Evolutionary conservation across 805 yeast species (phyloP).

Genomic region (Metschnikowia lochheadii): DNA sequence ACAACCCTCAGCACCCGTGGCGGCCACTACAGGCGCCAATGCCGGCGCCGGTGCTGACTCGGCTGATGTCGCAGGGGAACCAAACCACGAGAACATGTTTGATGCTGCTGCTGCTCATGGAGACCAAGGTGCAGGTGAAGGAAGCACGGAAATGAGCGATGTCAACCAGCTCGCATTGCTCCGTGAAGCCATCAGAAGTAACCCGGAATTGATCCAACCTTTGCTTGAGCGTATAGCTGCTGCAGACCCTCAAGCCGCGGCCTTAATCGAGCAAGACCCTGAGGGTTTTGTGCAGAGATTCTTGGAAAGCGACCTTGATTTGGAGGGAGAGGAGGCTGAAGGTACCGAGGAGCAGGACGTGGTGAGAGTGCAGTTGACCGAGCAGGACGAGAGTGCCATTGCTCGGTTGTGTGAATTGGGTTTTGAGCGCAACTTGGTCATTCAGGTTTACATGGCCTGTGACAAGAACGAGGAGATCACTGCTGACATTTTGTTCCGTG

Average conservation of each 20-base stretch:
- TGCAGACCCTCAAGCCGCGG: slow-evolving; percentile 81
- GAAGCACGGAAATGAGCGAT: slow-evolving; percentile 34
- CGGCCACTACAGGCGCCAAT: slow-evolving; percentile 18
- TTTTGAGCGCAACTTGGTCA: slow-evolving; percentile 79
- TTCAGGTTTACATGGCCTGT: slow-evolving; percentile 95
- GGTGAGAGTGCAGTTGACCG: slow-evolving; percentile 59
- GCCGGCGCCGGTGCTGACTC: slow-evolving; percentile 13
- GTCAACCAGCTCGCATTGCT: slow-evolving; percentile 51
- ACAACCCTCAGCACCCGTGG: slow-evolving; percentile 24
- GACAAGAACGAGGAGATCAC: slow-evolving; percentile 97
- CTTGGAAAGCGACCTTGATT: slow-evolving; percentile 51
- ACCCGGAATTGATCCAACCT: slow-evolving; percentile 86
- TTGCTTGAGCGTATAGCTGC: slow-evolving; percentile 77
- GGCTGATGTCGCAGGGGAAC: neutral
- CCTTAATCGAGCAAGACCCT: slow-evolving; percentile 77
- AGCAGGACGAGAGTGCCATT: slow-evolving; percentile 87
- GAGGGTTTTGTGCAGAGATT: slow-evolving; percentile 78
- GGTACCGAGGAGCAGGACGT: slow-evolving; percentile 27
- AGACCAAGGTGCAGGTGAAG: slow-evolving; percentile 22
- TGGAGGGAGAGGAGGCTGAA: slow-evolving; percentile 35
- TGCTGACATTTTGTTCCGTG: slow-evolving; percentile 79
- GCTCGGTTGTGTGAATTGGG: slow-evolving; percentile 88
- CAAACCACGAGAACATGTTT: slow-evolving; percentile 44
- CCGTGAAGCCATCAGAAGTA: slow-evolving; percentile 73
- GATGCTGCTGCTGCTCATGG: slow-evolving; percentile 44